Conservation (phyloP, 164 flowering plant genomes). For the Vitis rupestris region DNA sequence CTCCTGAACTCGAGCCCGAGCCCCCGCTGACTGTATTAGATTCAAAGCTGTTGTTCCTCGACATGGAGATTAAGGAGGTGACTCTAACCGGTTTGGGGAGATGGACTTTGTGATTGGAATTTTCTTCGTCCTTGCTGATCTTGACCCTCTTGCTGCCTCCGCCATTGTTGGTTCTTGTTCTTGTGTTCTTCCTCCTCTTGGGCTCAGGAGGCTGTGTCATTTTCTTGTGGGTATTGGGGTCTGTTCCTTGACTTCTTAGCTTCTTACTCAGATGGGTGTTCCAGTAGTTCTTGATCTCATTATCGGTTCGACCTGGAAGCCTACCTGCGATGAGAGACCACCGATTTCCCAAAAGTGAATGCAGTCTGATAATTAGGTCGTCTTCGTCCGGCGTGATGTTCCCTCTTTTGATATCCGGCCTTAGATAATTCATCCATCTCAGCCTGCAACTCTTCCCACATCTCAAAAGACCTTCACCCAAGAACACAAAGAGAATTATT, state of each 20-base stretch:
- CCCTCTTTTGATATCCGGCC: slow-evolving; percentile 70
- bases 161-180: slow-evolving; percentile 7
- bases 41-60: slow-evolving; percentile 34
- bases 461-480: slow-evolving; percentile 44
- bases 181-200: slow-evolving; percentile 16
- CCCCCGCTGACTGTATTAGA: slow-evolving; percentile 11
- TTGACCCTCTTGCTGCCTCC: not conserved
- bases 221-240: slow-evolving; percentile 31
- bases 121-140: slow-evolving; percentile 1
- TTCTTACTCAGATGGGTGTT: slow-evolving; percentile 62
- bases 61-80: slow-evolving; percentile 11
- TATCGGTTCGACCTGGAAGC: slow-evolving; percentile 76
- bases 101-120: slow-evolving; percentile 20
- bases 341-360: slow-evolving; percentile 56
- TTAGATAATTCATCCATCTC: slow-evolving; percentile 68
- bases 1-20: slow-evolving; percentile 13
- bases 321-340: slow-evolving; percentile 73
- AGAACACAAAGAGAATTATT: not conserved
- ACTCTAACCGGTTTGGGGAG: slow-evolving; percentile 41
- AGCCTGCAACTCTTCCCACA: slow-evolving; percentile 74
- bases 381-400: slow-evolving; percentile 61
- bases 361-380: slow-evolving; percentile 60
- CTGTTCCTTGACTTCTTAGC: slow-evolving; percentile 32
- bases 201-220: slow-evolving; percentile 7
- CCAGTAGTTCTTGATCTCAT: slow-evolving; percentile 79